Conservation (phyloP, 2,329 filamentous ascomycete species). For the Mycosphaerelloides madeirae region DNA sequence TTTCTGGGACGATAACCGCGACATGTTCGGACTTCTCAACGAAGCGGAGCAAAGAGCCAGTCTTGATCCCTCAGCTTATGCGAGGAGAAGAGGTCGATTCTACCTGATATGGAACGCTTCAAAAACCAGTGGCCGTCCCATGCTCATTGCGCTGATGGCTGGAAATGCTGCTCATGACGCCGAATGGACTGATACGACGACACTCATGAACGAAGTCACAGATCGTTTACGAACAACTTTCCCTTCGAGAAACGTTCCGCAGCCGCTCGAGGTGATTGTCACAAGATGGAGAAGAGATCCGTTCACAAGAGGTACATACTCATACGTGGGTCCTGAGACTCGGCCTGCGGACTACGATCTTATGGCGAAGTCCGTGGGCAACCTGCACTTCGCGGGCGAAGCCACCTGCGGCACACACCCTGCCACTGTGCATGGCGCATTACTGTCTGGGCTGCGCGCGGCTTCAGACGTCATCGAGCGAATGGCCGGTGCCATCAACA, state of each 20-base stretch:
- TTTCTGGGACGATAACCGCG: conserved; percentile 85
- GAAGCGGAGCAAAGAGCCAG: conserved; percentile 66
- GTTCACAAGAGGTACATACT: conserved; percentile 93
- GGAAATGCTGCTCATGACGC: conserved; percentile 88
- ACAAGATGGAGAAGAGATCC: conserved; percentile 89
- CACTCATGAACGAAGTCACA: conserved; percentile 75
- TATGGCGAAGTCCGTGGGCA: conserved; percentile 80
- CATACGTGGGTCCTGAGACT: conserved; percentile 81
- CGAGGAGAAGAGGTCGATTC: conserved; percentile 75
- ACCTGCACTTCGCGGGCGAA: conserved; percentile 91
- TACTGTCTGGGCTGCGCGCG: conserved; percentile 84
- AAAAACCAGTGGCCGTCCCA: conserved; percentile 78
- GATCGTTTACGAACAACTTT: conserved; percentile 74
- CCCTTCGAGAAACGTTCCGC: conserved; percentile 57
- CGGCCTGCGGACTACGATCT: conserved; percentile 82
- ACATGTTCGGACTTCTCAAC: conserved; percentile 90
- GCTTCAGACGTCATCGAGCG: conserved; percentile 79
- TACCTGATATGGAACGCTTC: conserved; percentile 98
- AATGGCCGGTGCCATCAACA: conserved; percentile 73
- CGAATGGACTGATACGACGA: conserved; percentile 69
- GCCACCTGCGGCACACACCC: conserved; percentile 95
- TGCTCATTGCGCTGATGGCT: conserved; percentile 88
- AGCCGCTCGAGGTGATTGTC: conserved; percentile 78
- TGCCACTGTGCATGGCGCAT: conserved; percentile 94
- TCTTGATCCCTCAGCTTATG: conserved; percentile 73